Base-by-base conservation (phyloP, 2,329 filamentous ascomycete species). In the Sclerotinia minor region DNA sequence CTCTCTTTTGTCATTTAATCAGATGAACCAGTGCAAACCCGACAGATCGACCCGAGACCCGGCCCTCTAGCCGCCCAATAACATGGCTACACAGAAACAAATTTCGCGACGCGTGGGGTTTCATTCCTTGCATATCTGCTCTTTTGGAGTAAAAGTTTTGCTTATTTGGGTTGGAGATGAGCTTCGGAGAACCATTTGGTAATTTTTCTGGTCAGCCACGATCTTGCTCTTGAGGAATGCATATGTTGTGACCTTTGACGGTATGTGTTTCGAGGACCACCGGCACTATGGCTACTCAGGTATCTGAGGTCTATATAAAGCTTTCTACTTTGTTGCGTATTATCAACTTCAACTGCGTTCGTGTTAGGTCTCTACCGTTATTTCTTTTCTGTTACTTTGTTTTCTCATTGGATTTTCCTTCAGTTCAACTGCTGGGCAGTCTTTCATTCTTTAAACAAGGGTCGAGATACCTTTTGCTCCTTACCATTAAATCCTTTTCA, bases 61-160 rank as follows among this genome's bases (percentile, higher is more conserved):
- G 32, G 13, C 32, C 59, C 32, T 24, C 29, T 63, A 63, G 32
- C 59, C 59, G 59, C 59, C 59, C 50, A 24, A 38, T 29, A 41
- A 50, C 38, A 63, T 47, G 29, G 59, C 45, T 63, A 50, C 59
- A 63, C 45, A 7, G 17, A 32, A 50, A 63, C 59, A 26, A 29
- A 11, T n/a, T 41, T 60, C 24, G 64, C 64, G 45, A 66, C 64
- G 44, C 29, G 17, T 59, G 32, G 17, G 64, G 64, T 66, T 66
- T 66, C 54, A 66, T 32, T 44, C 15, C 44, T 49, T 58, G 38
- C 59, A 63, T n/a, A 45, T 47, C 26, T 47, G 52, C 63, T 47
- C 13, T 26, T 9, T 4, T 58, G 29, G 21, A 29, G 41, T 63
- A 21, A 19, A 50, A 38, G 0, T 50, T 50, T 17, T 50, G 8